Percentiles rank a stretch among this genome's conserved stretches.
These are phyloP conservation scores for Saturnispora zaruensis DNA, from an alignment of 805 yeast species.

Conservation along the genomic window DNA sequence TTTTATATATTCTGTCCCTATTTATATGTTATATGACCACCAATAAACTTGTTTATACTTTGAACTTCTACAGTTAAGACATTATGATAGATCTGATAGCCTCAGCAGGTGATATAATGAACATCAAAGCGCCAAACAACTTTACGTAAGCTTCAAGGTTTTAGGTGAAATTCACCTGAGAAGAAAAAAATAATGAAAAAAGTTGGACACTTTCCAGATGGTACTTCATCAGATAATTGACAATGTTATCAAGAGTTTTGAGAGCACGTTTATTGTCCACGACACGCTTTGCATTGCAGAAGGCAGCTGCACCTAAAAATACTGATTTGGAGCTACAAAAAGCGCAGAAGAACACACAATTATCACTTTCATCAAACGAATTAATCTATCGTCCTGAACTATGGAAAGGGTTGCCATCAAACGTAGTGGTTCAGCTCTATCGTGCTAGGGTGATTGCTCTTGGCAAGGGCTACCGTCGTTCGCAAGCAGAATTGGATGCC, in stretches of 20 bases:
- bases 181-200: neutral
- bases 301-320: neutral
- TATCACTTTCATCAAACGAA: constrained; percentile 11
- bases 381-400: constrained; percentile 51
- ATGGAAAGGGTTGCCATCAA: constrained; percentile 64
- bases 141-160: neutral
- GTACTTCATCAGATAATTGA: neutral
- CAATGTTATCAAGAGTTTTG: constrained; percentile 3
- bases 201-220: constrained; percentile 1
- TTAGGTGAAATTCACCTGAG: neutral
- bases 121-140: neutral
- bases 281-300: constrained; percentile 1
- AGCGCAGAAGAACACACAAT: constrained; percentile 10
- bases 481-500: constrained; percentile 48
- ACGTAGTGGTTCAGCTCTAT: constrained; percentile 52
- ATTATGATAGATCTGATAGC: neutral
- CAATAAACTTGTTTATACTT: neutral
- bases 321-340: constrained; percentile 11
- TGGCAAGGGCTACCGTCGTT: constrained; percentile 43
- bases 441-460: constrained; percentile 44
- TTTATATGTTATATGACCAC: neutral
- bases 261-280: neutral
- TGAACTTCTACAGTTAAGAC: neutral
- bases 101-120: neutral
- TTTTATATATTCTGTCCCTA: neutral